Conservation (phyloP, 805 yeast genomes). For the Pichia nanzhaoensis region DNA sequence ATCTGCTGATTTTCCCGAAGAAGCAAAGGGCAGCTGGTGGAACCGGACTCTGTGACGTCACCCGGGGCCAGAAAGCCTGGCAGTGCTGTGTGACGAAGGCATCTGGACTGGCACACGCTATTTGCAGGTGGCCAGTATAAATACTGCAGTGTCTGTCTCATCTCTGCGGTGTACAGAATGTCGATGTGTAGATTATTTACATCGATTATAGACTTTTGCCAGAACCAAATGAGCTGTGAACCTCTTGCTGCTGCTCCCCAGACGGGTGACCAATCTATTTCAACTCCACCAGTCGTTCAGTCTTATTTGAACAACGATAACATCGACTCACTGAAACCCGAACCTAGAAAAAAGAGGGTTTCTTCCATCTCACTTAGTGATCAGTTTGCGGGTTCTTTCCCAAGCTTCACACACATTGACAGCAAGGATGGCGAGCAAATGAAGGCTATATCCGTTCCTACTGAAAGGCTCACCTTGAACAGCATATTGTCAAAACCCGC, state of each 20-base stretch:
- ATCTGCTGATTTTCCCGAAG: background rate
- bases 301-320: constrained; percentile 70
- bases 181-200: too few species aligned
- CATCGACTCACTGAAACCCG: constrained; percentile 59
- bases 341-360: constrained; percentile 53
- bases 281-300: background rate
- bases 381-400: constrained; percentile 49
- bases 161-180: too few species aligned
- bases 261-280: background rate
- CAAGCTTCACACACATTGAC: constrained; percentile 22
- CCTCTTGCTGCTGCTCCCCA: too few species aligned
- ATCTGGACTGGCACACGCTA: too few species aligned
- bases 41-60: too few species aligned
- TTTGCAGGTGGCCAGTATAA: too few species aligned
- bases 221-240: too few species aligned
- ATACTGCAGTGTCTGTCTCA: too few species aligned
- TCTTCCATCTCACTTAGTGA: constrained; percentile 65
- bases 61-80: too few species aligned
- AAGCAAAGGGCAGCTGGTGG: too few species aligned
- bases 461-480: background rate
- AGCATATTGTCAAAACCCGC: background rate
- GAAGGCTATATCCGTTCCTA: background rate
- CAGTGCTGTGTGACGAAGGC: too few species aligned
- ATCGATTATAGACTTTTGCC: too few species aligned
- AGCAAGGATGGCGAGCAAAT: background rate